phyloP scores from a whole-genome alignment of 345 rosid genomes.

The Laguncularia racemosa region DNA sequence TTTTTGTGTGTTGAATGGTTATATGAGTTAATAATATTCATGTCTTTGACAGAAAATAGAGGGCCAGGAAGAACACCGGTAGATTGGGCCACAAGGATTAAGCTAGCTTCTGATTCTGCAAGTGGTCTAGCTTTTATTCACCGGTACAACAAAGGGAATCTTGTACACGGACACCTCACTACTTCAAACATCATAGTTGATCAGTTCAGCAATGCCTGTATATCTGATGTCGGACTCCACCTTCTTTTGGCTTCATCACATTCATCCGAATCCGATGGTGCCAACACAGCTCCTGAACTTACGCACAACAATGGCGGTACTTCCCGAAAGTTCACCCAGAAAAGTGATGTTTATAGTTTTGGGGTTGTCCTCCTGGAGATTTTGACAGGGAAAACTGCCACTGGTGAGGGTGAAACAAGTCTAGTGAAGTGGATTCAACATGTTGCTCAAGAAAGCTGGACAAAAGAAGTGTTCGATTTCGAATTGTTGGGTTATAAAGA shows the following conservation, averaged over 20 bases:
- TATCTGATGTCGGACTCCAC: constrained; percentile 29
- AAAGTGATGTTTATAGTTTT: constrained; percentile 35
- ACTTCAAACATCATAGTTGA: constrained; percentile 31
- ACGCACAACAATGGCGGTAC: constrained; percentile 5
- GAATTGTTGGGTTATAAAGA: constrained; percentile 24
- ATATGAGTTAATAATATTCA: too few species aligned
- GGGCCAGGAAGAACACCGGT: constrained; percentile 36
- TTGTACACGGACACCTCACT: constrained; percentile 31
- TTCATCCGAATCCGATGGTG: constrained; percentile 5
- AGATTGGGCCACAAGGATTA: constrained; percentile 28
- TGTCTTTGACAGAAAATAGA: constrained; percentile 22
- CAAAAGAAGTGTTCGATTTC: constrained; percentile 36
- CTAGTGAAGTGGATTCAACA: constrained; percentile 30
- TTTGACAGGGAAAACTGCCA: constrained; percentile 29
- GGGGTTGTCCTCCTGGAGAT: constrained; percentile 35
- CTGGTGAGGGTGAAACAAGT: constrained; percentile 27
- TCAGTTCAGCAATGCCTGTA: constrained; percentile 18
- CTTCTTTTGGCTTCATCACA: constrained; percentile 20
- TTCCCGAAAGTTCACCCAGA: constrained; percentile 17
- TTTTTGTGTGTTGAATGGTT: too few species aligned
- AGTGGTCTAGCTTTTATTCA: constrained; percentile 35
- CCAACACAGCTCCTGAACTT: constrained; percentile 28
- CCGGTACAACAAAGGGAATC: constrained; percentile 20
- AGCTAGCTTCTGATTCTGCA: constrained; percentile 31
- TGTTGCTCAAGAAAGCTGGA: constrained; percentile 20